These are phyloP conservation scores for Sergeia podlipaevii DNA, from an alignment of 208 protist species.

Conservation along the genomic window DNA sequence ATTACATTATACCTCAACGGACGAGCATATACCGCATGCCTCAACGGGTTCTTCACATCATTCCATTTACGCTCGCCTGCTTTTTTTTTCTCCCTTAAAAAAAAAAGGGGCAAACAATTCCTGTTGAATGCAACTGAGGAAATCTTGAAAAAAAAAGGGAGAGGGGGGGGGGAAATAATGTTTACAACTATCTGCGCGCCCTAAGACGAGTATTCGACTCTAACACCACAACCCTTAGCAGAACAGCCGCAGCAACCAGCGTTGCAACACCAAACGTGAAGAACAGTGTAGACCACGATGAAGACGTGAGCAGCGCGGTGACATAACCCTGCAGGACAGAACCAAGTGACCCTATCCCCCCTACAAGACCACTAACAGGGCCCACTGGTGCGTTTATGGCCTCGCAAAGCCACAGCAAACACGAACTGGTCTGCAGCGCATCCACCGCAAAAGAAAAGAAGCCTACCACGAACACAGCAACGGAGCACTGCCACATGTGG, in stretches of 20 bases:
- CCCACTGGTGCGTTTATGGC: slow-evolving; percentile 6
- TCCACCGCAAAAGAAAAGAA: slow-evolving; percentile 43
- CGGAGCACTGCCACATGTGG: not conserved
- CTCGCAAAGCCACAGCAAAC: slow-evolving; percentile 21
- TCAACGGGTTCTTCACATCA: no score
- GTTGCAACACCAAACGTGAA: slow-evolving; percentile 13
- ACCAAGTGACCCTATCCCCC: slow-evolving; percentile 32
- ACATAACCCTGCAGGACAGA: slow-evolving; percentile 31
- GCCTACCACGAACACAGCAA: slow-evolving; percentile 12
- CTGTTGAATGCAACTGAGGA: not conserved
- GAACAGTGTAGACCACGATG: slow-evolving; percentile 27
- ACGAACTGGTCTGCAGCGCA: slow-evolving; percentile 21
- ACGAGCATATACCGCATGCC: no score
- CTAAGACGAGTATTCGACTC: no score
- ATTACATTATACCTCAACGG: no score
- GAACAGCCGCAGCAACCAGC: slow-evolving; percentile 11
- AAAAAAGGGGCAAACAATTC: no score
- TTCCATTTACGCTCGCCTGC: no score
- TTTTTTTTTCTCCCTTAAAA: no score
- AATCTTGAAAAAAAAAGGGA: not conserved
- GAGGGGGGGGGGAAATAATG: not conserved
- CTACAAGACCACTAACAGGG: slow-evolving; percentile 25
- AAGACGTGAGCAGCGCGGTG: slow-evolving; percentile 15
- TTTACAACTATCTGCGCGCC: not conserved
- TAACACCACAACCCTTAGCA: no score